Conservation (phyloP, 306 rosid species). For the Clitoria ternatea region DNA sequence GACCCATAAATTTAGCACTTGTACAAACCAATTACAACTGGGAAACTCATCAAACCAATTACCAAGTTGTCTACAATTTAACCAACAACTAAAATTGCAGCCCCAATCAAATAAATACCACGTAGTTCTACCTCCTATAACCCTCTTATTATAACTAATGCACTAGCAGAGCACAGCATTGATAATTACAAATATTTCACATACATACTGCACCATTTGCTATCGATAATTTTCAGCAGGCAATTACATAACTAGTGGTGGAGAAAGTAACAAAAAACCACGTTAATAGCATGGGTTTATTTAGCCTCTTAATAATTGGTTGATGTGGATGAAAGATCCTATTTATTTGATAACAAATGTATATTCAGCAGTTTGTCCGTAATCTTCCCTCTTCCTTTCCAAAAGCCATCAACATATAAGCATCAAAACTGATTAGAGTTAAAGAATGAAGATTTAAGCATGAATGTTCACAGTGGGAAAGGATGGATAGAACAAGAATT, state of each 20-base stretch:
- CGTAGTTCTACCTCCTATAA: background rate
- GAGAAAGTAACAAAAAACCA: background rate
- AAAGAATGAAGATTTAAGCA: slow-evolving; percentile 1
- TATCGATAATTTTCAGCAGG: background rate
- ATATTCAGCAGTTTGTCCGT: background rate
- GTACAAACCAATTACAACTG: background rate
- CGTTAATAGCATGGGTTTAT: background rate
- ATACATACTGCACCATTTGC: background rate
- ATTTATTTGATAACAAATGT: background rate
- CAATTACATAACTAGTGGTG: background rate
- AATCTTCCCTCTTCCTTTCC: background rate
- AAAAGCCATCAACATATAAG: background rate
- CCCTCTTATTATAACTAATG: background rate
- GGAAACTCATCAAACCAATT: slow-evolving; percentile 8
- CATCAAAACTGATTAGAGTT: background rate
- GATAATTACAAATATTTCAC: background rate
- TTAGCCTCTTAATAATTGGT: background rate
- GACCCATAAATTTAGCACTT: background rate
- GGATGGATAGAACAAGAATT: background rate
- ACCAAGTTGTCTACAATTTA: background rate
- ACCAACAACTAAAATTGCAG: background rate
- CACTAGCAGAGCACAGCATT: background rate
- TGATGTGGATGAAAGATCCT: background rate
- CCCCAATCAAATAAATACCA: background rate
- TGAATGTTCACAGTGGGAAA: background rate